These are phyloP conservation scores for Strobilomyces dryophilus DNA, from an alignment of 768 basidiomycete species.

Conservation along the genomic window DNA sequence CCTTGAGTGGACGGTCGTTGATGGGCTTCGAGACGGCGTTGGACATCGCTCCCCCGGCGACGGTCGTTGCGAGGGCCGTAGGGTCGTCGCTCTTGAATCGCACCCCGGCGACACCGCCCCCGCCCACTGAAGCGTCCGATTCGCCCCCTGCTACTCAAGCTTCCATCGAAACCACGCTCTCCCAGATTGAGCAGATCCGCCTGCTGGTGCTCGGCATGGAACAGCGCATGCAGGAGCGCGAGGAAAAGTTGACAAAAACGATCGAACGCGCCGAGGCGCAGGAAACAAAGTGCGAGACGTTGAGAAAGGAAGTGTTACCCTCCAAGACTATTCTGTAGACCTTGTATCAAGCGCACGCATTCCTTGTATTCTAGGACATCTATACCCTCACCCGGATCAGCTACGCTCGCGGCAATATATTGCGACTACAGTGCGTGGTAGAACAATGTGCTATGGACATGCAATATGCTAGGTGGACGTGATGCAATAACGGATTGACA, in stretches of 20 bases:
- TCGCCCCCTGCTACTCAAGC: conserved; percentile 18
- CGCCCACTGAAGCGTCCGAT: conserved; percentile 13
- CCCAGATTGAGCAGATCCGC: conserved; percentile 66
- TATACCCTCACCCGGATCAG: conserved; percentile 9
- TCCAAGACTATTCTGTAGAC: conserved; percentile 15
- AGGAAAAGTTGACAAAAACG: conserved; percentile 57
- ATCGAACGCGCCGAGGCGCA: conserved; percentile 60
- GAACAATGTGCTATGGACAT: conserved; percentile 22
- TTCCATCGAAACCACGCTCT: conserved; percentile 40
- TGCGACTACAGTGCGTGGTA: conserved; percentile 29
- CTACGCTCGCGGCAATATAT: conserved; percentile 25
- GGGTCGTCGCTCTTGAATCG: conserved; percentile 27
- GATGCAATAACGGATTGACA: conserved; percentile 23
- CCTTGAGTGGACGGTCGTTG: neutral
- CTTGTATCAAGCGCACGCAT: conserved; percentile 7
- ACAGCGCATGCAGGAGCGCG: conserved; percentile 58
- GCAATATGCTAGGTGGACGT: conserved; percentile 19
- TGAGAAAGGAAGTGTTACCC: conserved; percentile 38
- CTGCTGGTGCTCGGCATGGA: conserved; percentile 73
- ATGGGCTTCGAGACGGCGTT: conserved; percentile 21
- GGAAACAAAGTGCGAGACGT: conserved; percentile 47
- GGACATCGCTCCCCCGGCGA: conserved; percentile 34
- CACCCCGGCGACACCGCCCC: conserved; percentile 15
- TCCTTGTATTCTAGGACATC: conserved; percentile 20
- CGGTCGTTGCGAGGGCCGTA: conserved; percentile 26